phyloP scores from a whole-genome alignment of 176 grass and related monocot genomes.

The Puya raimondii region DNA sequence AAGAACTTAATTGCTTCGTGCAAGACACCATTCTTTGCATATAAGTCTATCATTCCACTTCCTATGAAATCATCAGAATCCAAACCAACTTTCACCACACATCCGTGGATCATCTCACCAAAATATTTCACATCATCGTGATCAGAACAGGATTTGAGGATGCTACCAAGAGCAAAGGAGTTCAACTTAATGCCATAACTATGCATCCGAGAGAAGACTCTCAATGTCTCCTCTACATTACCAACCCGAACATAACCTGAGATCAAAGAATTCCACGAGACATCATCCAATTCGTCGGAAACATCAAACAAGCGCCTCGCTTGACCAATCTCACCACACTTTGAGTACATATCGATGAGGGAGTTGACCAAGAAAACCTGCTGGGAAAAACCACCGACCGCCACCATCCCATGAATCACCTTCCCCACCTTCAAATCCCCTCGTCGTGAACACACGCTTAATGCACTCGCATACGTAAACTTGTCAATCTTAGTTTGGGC shows the following conservation, averaged over 20 bases:
- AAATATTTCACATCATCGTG: background rate
- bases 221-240: constrained; percentile 13
- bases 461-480: constrained; percentile 36
- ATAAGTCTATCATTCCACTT: constrained; percentile 54
- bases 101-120: constrained; percentile 46
- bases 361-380: constrained; percentile 45
- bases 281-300: constrained; percentile 24
- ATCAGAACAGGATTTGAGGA: constrained; percentile 42
- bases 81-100: constrained; percentile 54
- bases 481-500: constrained; percentile 25
- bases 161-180: constrained; percentile 59
- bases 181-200: constrained; percentile 28
- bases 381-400: constrained; percentile 19
- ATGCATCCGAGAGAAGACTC: constrained; percentile 42
- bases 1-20: constrained; percentile 38
- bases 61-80: constrained; percentile 34
- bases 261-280: constrained; percentile 66
- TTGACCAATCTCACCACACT: constrained; percentile 34
- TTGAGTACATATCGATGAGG: constrained; percentile 52
- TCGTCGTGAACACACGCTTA: constrained; percentile 29
- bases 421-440: constrained; percentile 22
- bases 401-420: constrained; percentile 36
- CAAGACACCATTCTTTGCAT: constrained; percentile 39
- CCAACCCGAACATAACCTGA: constrained; percentile 34
- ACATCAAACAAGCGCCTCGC: constrained; percentile 35